Base-by-base conservation (phyloP, 805 yeast species). In the Saturnispora quitensis region DNA sequence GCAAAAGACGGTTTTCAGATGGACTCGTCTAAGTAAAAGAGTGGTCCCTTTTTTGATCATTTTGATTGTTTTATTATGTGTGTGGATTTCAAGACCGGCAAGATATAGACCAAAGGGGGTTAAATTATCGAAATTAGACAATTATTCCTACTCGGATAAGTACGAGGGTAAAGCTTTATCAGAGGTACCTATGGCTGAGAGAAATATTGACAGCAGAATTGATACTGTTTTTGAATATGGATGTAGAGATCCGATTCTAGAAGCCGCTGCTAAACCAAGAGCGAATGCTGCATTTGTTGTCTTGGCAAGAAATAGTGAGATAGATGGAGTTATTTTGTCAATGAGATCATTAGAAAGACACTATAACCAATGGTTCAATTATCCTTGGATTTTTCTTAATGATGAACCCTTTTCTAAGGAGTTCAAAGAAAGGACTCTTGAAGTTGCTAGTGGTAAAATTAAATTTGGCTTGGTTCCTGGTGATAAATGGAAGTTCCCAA, bases 361-460 rank as follows among this genome's bases (percentile, higher is more conserved):
- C 64, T 91, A 90, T 70, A 91, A 91, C 65, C 90, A 90, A 60
- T 89, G 96, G 96, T 93, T 75, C 66, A 78, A 85, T 58, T 93
- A 93, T 64, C 97, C 97, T 0, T 93, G 95, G 83, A 84, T 88
- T 1, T 88, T 93, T 59, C 67, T 93, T 18, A 91, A 90, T 63
- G 88, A 91, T 65, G 89, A 78, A 53, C 81, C 79, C 17, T 90
- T 91, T 60, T 72, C 74, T 22, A 76, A 77, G 2, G 76, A 80
- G 18, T 93, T 93, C 66, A 79, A 76, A 59, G 60, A 59, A 2
- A 68, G 73, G 1, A 82, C 89, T 0, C 48, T 58, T 13, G 63
- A 72, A 43, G 69, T 77, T 50, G 84, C 93, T 4, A 69, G 73
- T 9, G 79, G 90, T 0, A 64, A 73, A 20, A 83, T 84, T 12